Percentiles rank a stretch among this genome's conserved stretches.
Conservation (phyloP, 305 asterid species). For the Fraxinus latifolia region DNA sequence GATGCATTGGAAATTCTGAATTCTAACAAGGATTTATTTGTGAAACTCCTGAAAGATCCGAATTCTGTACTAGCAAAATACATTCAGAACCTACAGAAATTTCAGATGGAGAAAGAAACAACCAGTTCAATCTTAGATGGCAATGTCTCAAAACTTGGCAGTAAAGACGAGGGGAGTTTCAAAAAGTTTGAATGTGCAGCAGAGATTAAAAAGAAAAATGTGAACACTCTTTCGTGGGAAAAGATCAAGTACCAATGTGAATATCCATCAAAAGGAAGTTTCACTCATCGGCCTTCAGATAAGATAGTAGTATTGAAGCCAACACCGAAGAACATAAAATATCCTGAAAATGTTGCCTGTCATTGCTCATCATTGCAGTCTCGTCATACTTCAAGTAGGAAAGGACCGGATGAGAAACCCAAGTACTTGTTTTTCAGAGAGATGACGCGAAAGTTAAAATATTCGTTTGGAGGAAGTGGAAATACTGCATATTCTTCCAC, state of each 20-base stretch:
- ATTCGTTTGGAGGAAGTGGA: constrained; percentile 31
- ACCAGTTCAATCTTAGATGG: constrained; percentile 20
- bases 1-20: constrained; percentile 53
- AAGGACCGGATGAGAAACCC: constrained; percentile 20
- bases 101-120: constrained; percentile 21
- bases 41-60: constrained; percentile 41
- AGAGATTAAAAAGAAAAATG: constrained; percentile 17
- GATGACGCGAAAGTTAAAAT: constrained; percentile 34
- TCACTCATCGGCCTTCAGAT: constrained; percentile 28
- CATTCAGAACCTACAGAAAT: constrained; percentile 21
- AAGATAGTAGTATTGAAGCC: constrained; percentile 66
- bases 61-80: constrained; percentile 29
- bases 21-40: constrained; percentile 41
- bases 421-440: constrained; percentile 29
- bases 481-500: constrained; percentile 15
- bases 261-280: constrained; percentile 22
- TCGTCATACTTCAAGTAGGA: constrained; percentile 19
- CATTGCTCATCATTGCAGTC: constrained; percentile 33
- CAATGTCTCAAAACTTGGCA: constrained; percentile 23
- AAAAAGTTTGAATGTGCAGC: constrained; percentile 19
- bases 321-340: constrained; percentile 27
- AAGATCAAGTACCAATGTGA: constrained; percentile 23
- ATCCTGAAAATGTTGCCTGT: constrained; percentile 28
- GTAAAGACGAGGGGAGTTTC: neutral
- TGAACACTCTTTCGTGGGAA: constrained; percentile 13